Evolutionary conservation across 805 yeast species (phyloP).

Genomic region (Torulaspora gathmanii): DNA sequence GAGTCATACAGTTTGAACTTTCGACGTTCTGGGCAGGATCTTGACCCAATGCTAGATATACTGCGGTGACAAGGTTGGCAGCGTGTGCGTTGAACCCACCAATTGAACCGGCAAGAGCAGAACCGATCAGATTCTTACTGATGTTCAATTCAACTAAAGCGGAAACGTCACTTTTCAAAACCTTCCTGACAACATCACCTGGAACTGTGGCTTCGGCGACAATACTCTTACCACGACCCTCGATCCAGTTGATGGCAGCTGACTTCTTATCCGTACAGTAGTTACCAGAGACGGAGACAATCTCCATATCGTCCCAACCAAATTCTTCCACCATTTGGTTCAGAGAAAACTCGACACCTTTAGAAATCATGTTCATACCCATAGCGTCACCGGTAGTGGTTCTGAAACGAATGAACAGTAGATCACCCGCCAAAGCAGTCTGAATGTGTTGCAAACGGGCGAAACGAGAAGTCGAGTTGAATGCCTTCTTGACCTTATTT

Average conservation of each 20-base stretch:
- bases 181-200: constrained; percentile 68
- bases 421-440: constrained; percentile 91
- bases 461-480: constrained; percentile 94
- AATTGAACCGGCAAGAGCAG: constrained; percentile 96
- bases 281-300: constrained; percentile 92
- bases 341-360: constrained; percentile 89
- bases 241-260: constrained; percentile 98
- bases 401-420: constrained; percentile 83
- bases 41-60: constrained; percentile 92
- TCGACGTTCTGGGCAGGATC: constrained; percentile 99
- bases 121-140: constrained; percentile 86
- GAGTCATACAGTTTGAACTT: constrained; percentile 93
- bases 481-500: constrained; percentile 72
- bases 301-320: constrained; percentile 92
- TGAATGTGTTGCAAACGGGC: constrained; percentile 89
- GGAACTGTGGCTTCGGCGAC: constrained; percentile 96
- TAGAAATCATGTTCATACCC: constrained; percentile 99
- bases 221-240: constrained; percentile 97
- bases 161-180: constrained; percentile 86
- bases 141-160: constrained; percentile 87
- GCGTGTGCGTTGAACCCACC: constrained; percentile 99
- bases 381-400: constrained; percentile 99
- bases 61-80: constrained; percentile 92
- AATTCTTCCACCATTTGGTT: constrained; percentile 78
- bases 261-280: constrained; percentile 97